Evolutionary conservation across 1,139 yeast genomes (phyloP), one percentile per base, ranked within the genome.

Genomic region (Pichia norvegensis): DNA sequence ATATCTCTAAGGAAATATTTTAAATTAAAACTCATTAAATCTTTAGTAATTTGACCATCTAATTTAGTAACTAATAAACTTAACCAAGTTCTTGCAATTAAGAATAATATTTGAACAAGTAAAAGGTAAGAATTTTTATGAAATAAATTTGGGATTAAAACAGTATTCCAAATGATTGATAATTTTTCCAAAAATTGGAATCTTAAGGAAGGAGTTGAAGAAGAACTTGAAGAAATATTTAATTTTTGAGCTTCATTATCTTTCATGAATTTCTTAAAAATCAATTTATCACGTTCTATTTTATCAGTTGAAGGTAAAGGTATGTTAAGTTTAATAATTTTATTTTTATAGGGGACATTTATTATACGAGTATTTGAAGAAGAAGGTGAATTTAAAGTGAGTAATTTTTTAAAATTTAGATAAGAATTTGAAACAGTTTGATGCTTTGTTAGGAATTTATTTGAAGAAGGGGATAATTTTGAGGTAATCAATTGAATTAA

Each of bases 41-140:
- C 94, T 61, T 86, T 82, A 41, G 88, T 96, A 45, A 90, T 84
- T 61, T 85, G 92, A 59, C 97, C 97, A 65, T 90, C 97, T 44
- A 90, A 70, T 60, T 84, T 83, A 4, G 97, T 95, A 39, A 90
- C 88, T 49, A 88, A 68, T 48, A 90, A 70, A 29, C 95, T 84
- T 49, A 90, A 71, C 85, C 92, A 90, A 0, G 97, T 90, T 65
- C 97, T 73, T 53, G 87, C 70, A 29, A 86, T 71, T 46, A 90
- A 71, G 58, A 87, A 85, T 52, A 79, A 71, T 46, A 94, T 79
- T 59, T 90, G 96, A 8, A 87, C 70, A 3, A 78, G 62, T 42
- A 90, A 67, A 43, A 86, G 66, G 20, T 79, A 73, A 0, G 90
- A 72, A 57, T 86, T 86, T 59, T 79, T 81, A 53, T 84, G 78